Conservation (phyloP, 495 filamentous ascomycete genomes). For the Wilcoxina mikolae region DNA sequence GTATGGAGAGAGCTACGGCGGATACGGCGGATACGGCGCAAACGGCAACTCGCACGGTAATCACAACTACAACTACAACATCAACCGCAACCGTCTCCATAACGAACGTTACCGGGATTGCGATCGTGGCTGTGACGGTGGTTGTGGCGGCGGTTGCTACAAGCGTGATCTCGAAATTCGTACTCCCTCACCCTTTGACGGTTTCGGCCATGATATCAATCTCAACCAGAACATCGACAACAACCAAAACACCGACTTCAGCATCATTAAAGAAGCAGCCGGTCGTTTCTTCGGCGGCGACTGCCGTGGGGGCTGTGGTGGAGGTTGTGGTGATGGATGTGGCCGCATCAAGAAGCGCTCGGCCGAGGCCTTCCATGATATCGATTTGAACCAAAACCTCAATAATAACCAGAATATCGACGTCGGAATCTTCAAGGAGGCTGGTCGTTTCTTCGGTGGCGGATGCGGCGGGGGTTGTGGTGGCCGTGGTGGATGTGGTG, state of each 20-base stretch:
- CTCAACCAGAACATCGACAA: constrained; percentile 5
- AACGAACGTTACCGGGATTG: neutral
- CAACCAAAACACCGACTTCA: constrained; percentile 3
- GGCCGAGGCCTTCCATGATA: too few species aligned
- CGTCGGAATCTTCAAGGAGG: too few species aligned
- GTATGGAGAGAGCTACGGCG: neutral
- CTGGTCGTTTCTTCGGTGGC: too few species aligned
- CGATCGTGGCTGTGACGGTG: neutral
- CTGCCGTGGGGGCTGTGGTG: neutral
- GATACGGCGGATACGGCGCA: neutral
- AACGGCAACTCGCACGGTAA: neutral
- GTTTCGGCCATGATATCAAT: neutral
- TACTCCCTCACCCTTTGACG: too few species aligned
- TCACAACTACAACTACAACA: neutral
- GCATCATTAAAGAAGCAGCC: neutral
- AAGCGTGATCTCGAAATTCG: too few species aligned
- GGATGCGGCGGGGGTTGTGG: too few species aligned
- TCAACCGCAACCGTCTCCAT: neutral
- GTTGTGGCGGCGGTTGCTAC: neutral
- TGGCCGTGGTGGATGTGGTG: too few species aligned
- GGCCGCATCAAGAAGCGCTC: neutral
- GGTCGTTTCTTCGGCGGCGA: neutral
- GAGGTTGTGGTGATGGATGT: neutral
- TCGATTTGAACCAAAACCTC: constrained; percentile 1
- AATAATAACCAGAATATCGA: constrained; percentile 1